These are phyloP conservation scores for Aristolochia fimbriata DNA, from an alignment of 164 flowering plant species.

Conservation along the genomic window DNA sequence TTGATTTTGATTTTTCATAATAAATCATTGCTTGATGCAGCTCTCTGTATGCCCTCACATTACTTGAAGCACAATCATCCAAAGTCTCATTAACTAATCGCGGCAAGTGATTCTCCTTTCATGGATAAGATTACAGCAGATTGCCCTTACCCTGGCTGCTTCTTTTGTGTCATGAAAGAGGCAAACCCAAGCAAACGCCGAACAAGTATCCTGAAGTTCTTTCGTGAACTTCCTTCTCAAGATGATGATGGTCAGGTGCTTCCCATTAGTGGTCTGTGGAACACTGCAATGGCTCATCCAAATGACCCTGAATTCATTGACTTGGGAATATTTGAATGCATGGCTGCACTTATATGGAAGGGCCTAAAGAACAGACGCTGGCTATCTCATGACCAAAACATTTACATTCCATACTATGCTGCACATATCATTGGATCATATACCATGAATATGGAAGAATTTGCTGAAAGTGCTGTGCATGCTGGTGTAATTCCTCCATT, in stretches of 20 bases:
- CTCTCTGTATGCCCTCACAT: too few species aligned
- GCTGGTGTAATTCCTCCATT: constrained; percentile 89
- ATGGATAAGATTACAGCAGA: constrained; percentile 82
- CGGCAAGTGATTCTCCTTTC: background rate
- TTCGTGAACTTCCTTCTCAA: constrained; percentile 89
- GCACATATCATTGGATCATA: constrained; percentile 98
- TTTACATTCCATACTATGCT: constrained; percentile 96
- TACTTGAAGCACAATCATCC: background rate
- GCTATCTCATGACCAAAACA: constrained; percentile 93
- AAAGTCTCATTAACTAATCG: background rate
- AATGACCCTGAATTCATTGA: constrained; percentile 96
- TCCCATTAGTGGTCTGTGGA: constrained; percentile 97
- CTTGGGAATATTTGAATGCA: constrained; percentile 94
- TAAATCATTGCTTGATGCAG: background rate
- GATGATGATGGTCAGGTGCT: constrained; percentile 99
- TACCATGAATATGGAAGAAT: constrained; percentile 98
- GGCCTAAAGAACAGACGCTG: constrained; percentile 91
- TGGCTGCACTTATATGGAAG: constrained; percentile 92
- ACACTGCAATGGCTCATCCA: constrained; percentile 99
- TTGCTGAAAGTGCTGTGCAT: constrained; percentile 83
- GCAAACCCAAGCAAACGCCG: constrained; percentile 88
- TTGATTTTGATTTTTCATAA: background rate
- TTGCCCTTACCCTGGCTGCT: constrained; percentile 97
- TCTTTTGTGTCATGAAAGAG: constrained; percentile 99
- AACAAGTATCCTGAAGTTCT: constrained; percentile 78